phyloP scores from a whole-genome alignment of 2,329 filamentous ascomycete species.

The Fusarium sp. region DNA sequence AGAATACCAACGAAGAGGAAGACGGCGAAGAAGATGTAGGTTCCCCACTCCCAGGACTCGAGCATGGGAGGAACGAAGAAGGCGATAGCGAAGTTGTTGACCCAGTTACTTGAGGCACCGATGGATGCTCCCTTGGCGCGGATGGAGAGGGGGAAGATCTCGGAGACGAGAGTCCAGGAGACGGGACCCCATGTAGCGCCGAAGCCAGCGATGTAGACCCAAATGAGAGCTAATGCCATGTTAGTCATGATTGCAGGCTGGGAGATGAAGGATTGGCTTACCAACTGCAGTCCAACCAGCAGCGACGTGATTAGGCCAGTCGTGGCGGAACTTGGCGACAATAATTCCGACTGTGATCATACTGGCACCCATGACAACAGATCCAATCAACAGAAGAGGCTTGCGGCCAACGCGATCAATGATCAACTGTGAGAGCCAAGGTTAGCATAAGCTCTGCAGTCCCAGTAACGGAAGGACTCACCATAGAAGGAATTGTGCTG shows the following conservation, averaged over 20 bases:
- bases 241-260: accelerated
- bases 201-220: constrained; percentile 64
- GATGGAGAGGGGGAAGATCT: constrained; percentile 60
- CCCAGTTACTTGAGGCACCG: constrained; percentile 57
- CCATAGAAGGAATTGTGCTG: constrained; percentile 50
- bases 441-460: neutral
- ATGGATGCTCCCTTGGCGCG: constrained; percentile 59
- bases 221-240: constrained; percentile 40
- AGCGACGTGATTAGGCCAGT: constrained; percentile 47
- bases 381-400: constrained; percentile 53
- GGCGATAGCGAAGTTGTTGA: constrained; percentile 61
- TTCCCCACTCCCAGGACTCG: constrained; percentile 57
- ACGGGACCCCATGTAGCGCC: constrained; percentile 59
- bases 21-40: constrained; percentile 68
- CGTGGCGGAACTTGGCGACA: constrained; percentile 35
- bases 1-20: constrained; percentile 60
- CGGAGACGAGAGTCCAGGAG: constrained; percentile 61
- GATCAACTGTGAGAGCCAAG: constrained; percentile 27
- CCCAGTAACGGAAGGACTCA: neutral
- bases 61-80: constrained; percentile 58
- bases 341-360: constrained; percentile 37
- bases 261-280: neutral
- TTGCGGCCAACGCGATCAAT: constrained; percentile 57
- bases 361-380: constrained; percentile 51
- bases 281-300: constrained; percentile 55